phyloP scores from a whole-genome alignment of 441 rosid genomes.

The Adansonia rubrostipa region DNA sequence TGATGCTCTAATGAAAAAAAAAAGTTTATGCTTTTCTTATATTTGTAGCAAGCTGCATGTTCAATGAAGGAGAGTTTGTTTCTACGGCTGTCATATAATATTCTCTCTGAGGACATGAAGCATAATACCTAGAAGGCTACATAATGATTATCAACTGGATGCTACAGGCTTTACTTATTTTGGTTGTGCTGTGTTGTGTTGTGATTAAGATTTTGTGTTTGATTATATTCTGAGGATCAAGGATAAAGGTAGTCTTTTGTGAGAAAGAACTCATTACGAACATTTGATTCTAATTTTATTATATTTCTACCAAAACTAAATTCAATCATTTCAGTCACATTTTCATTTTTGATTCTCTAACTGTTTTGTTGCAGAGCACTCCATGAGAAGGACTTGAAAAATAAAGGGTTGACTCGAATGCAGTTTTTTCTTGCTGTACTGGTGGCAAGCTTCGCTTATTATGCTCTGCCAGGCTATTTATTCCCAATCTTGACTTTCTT shows the following conservation, averaged over 20 bases:
- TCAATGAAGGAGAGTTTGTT: too few relatives aligned
- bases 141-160: background rate
- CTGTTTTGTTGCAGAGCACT: slow-evolving; percentile 62
- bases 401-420: slow-evolving; percentile 70
- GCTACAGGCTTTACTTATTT: background rate
- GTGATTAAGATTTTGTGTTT: background rate
- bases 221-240: slow-evolving; percentile 8
- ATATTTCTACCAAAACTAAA: background rate
- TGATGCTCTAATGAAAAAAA: too few relatives aligned
- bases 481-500: slow-evolving; percentile 88
- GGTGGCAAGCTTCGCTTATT: slow-evolving; percentile 74
- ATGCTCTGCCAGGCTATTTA: slow-evolving; percentile 81
- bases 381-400: slow-evolving; percentile 71
- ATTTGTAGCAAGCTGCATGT: too few relatives aligned
- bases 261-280: background rate
- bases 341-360: background rate
- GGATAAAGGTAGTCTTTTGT: background rate
- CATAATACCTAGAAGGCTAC: too few relatives aligned
- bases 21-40: too few relatives aligned
- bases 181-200: background rate
- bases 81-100: too few relatives aligned
- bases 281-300: background rate
- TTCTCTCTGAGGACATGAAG: too few relatives aligned
- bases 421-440: slow-evolving; percentile 66
- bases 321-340: background rate